A percentile compares a stretch with the other conserved stretches of the same genome.
Evolutionary conservation across 805 yeast genomes (phyloP).

Genomic region (Brettanomyces sp.): DNA sequence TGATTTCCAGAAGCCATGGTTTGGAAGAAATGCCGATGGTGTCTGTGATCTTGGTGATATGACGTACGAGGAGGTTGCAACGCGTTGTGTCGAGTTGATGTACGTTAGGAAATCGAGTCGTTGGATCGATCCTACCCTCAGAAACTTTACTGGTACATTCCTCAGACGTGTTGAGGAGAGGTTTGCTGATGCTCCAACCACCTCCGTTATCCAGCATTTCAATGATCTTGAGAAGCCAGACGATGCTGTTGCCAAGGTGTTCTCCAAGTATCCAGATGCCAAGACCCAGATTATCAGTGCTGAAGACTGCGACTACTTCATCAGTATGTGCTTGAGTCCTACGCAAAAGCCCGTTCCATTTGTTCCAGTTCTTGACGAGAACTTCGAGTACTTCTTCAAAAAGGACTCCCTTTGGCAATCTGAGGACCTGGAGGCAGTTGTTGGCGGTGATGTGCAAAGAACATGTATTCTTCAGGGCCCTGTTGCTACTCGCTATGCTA

Average conservation of each 20-base stretch:
- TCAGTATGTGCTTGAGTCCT: slow-evolving; percentile 74
- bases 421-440: slow-evolving; percentile 92
- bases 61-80: slow-evolving; percentile 89
- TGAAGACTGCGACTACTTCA: slow-evolving; percentile 91
- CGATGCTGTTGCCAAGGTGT: slow-evolving; percentile 47
- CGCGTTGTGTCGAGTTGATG: slow-evolving; percentile 81
- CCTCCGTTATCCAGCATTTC: slow-evolving; percentile 69
- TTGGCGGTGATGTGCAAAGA: slow-evolving; percentile 92
- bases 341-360: slow-evolving; percentile 96
- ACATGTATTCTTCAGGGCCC: slow-evolving; percentile 99
- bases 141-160: slow-evolving; percentile 80
- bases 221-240: slow-evolving; percentile 62
- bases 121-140: slow-evolving; percentile 83
- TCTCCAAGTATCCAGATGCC: slow-evolving; percentile 64
- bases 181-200: slow-evolving; percentile 49
- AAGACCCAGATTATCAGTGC: slow-evolving; percentile 79
- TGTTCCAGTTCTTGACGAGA: slow-evolving; percentile 88
- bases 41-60: slow-evolving; percentile 88
- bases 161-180: slow-evolving; percentile 96
- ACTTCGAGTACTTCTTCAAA: slow-evolving; percentile 93
- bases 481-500: slow-evolving; percentile 91
- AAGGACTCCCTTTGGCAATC: slow-evolving; percentile 99
- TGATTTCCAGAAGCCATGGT: slow-evolving; percentile 98
- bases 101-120: slow-evolving; percentile 66
- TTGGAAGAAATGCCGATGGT: slow-evolving; percentile 67